Evolutionary conservation across 2,329 filamentous ascomycete species (phyloP).

Genomic region (Ophiostoma fasciatum): DNA sequence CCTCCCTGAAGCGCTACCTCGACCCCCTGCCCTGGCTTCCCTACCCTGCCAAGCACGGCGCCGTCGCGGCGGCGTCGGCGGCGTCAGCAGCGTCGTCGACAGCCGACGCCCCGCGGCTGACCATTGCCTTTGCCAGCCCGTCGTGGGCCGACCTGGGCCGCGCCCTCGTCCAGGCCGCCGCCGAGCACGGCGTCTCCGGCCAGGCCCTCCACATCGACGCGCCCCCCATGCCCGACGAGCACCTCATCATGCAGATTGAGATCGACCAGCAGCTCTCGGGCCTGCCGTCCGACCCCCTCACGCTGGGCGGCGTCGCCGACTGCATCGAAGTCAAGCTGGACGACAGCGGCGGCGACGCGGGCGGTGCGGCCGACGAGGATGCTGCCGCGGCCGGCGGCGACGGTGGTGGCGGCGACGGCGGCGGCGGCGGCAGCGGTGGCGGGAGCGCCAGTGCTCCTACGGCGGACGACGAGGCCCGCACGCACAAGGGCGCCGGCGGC

Average conservation of each 20-base stretch:
- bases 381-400: not conserved
- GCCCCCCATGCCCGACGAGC: slow-evolving; percentile 21
- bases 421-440: no score
- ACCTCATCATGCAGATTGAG: slow-evolving; percentile 24
- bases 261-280: slow-evolving; percentile 20
- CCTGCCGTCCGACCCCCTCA: not conserved
- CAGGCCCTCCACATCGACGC: slow-evolving; percentile 21
- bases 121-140: slow-evolving; percentile 17
- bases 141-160: slow-evolving; percentile 30
- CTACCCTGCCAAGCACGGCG: slow-evolving; percentile 26
- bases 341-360: not conserved
- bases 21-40: slow-evolving; percentile 50
- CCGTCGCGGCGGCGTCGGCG: no score
- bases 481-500: no score
- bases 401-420: no score
- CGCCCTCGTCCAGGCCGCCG: slow-evolving; percentile 23
- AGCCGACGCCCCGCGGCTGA: slow-evolving; percentile 12
- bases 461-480: no score
- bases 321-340: not conserved
- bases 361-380: not conserved
- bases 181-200: slow-evolving; percentile 21
- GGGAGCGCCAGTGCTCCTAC: no score
- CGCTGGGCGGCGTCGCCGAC: not conserved
- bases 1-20: slow-evolving; percentile 35
- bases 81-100: no score